Evolutionary conservation across 2,329 filamentous ascomycete genomes (phyloP), one percentile per base, ranked within the genome.

Genomic region (Dactylella cylindrospora): DNA sequence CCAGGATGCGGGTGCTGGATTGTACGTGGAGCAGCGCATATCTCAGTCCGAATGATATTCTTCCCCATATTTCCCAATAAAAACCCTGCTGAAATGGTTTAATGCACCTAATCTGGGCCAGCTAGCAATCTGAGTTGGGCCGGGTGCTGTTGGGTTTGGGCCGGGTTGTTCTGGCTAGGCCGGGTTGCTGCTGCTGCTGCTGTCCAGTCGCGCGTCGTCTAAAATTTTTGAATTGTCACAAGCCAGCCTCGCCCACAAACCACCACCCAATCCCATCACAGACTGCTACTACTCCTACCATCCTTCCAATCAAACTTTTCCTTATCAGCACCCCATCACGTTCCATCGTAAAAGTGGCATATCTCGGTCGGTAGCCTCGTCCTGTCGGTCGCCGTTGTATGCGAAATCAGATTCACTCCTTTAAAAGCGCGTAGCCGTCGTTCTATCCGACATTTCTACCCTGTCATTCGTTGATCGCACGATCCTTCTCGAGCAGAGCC

Each of bases 391-490:
- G 55, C 36, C 38, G 22, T 26, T 44, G 20, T 19, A 54, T 62
- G 57, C 49, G 31, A 50, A 50, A 32, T 33, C 39, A 10, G 31
- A 44, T 49, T 32, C 57, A 53, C 44, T 62, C 57, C 57, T 62
- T 62, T 54, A n/a, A 15, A 49, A 47, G 49, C 57, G 57, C 57
- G 57, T 54, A 54, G 57, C 57, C 49, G 57, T 57, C 31, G 52
- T 62, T 53, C 57, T n/a, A 46, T 36, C 35, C 46, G 54, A 62
- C 46, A 32, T 41, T 53, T 47, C 41, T 49, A 47, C 47, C 49
- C 57, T 41, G 49, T 54, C 57, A 62, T 54, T 62, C 57, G 57
- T 62, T 62, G 49, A 54, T 62, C 31, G 35, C 38, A 40, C 22
- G 29, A 8, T 26, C 25, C 43, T 51, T 25, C n/a, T 5, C 26